phyloP scores from a whole-genome alignment of 2,329 filamentous ascomycete species.

The Cladosporium austrohemisphaericum region DNA sequence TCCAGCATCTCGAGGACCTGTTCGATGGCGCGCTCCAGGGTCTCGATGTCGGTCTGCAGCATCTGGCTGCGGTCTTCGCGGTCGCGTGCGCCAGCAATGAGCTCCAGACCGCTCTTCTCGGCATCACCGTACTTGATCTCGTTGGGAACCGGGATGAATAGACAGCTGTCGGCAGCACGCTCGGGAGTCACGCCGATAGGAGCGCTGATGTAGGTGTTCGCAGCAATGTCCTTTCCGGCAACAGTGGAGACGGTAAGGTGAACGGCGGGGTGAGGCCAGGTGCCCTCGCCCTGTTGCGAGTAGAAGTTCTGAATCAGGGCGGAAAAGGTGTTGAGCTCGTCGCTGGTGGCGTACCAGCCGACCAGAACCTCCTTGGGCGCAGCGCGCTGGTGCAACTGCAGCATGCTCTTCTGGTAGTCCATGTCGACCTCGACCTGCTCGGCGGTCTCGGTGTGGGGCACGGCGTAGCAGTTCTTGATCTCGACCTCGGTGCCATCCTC shows the following conservation, averaged over 20 bases:
- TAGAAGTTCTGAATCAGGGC: slow-evolving; percentile 99
- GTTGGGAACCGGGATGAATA: slow-evolving; percentile 96
- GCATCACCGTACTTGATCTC: slow-evolving; percentile 85
- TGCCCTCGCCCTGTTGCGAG: slow-evolving; percentile 92
- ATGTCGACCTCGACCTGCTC: slow-evolving; percentile 99
- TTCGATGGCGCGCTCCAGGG: slow-evolving; percentile 78
- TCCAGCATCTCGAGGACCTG: slow-evolving; percentile 87
- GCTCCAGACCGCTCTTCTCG: slow-evolving; percentile 72
- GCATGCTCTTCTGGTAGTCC: slow-evolving; percentile 99
- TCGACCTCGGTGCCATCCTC: slow-evolving; percentile 97
- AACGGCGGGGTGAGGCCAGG: slow-evolving; percentile 93
- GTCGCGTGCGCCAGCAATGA: slow-evolving; percentile 79
- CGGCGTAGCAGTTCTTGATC: slow-evolving; percentile 93
- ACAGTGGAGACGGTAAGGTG: slow-evolving; percentile 93
- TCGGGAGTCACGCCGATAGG: slow-evolving; percentile 93
- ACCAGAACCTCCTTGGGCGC: slow-evolving; percentile 91
- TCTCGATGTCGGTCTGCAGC: slow-evolving; percentile 84
- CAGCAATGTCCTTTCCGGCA: slow-evolving; percentile 82
- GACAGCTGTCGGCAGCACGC: slow-evolving; percentile 89
- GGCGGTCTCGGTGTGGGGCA: slow-evolving; percentile 95
- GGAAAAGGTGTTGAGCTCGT: slow-evolving; percentile 96
- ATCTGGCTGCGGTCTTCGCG: slow-evolving; percentile 68
- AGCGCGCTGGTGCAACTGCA: slow-evolving; percentile 87
- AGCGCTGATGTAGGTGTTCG: slow-evolving; percentile 89
- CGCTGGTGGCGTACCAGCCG: slow-evolving; percentile 96